These are phyloP conservation scores for Phyllosticta citrichinensis DNA, from an alignment of 2,329 filamentous ascomycete species.

Conservation along the genomic window DNA sequence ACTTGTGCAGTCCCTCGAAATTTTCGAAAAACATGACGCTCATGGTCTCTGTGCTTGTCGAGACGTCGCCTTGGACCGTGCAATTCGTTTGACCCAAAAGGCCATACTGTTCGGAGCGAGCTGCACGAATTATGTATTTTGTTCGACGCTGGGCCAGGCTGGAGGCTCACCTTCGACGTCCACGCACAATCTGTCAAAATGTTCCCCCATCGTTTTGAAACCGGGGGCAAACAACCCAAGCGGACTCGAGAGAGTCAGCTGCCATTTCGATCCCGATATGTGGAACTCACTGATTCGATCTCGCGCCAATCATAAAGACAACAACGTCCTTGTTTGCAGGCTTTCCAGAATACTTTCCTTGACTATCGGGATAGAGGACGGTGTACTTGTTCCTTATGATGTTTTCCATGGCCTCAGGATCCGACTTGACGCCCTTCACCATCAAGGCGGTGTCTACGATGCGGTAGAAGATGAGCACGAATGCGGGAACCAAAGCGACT, in stretches of 20 bases:
- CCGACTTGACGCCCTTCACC: conserved; percentile 23
- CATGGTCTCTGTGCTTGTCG: conserved; percentile 32
- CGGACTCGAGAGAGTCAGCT: conserved; percentile 22
- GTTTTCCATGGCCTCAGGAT: conserved; percentile 26
- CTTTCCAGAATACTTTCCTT: conserved; percentile 21
- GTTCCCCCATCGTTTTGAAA: conserved; percentile 28
- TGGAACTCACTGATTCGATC: conserved; percentile 21
- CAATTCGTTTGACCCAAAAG: conserved; percentile 25
- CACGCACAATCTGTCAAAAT: conserved; percentile 32
- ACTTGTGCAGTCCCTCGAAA: conserved; percentile 40
- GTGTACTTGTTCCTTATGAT: conserved; percentile 27
- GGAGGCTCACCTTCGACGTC: conserved; percentile 28
- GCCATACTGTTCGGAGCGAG: conserved; percentile 2
- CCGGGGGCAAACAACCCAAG: conserved; percentile 41
- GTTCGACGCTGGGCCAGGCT: background rate
- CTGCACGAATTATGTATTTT: background rate
- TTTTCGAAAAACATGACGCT: conserved; percentile 43
- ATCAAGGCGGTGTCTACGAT: conserved; percentile 26
- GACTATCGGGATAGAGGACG: conserved; percentile 28
- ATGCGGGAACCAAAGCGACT: conserved; percentile 26
- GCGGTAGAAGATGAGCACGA: conserved; percentile 24
- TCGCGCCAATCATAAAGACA: conserved; percentile 31
- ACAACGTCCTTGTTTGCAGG: conserved; percentile 24
- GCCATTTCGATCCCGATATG: background rate
- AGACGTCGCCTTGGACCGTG: conserved; percentile 26